phyloP scores from a whole-genome alignment of 805 yeast species.

The Wickerhamiella alocasiicola region DNA sequence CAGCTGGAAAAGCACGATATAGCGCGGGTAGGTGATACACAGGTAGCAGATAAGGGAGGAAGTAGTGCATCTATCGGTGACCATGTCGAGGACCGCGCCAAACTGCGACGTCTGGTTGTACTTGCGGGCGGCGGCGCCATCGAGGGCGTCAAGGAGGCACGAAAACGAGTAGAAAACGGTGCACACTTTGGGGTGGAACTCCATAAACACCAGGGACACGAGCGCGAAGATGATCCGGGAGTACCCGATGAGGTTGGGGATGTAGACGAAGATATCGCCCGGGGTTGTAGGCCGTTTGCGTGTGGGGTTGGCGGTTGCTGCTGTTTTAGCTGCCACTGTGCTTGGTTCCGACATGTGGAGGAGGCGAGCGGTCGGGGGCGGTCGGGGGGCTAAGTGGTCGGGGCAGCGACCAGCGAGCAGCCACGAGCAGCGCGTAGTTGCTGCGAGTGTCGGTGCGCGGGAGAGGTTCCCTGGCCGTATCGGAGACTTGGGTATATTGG shows the following conservation, averaged over 20 bases:
- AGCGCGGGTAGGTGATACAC: slow-evolving; percentile 65
- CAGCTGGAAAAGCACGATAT: slow-evolving; percentile 62
- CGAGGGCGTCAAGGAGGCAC: slow-evolving; percentile 88
- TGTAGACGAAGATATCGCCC: slow-evolving; percentile 52
- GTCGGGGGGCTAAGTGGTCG: too few relatives aligned
- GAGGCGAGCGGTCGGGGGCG: too few relatives aligned
- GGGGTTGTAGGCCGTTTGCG: neutral
- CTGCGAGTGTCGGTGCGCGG: too few relatives aligned
- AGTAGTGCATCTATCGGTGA: slow-evolving; percentile 95
- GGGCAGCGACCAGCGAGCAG: too few relatives aligned
- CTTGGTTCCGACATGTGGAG: too few relatives aligned
- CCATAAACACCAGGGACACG: slow-evolving; percentile 71
- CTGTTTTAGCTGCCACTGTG: too few relatives aligned
- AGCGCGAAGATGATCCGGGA: slow-evolving; percentile 71
- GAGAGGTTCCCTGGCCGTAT: too few relatives aligned
- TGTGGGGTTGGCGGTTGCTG: neutral
- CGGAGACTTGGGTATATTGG: too few relatives aligned
- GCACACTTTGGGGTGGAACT: slow-evolving; percentile 67
- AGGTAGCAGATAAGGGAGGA: slow-evolving; percentile 82
- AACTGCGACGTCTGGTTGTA: slow-evolving; percentile 80
- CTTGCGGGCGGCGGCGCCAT: slow-evolving; percentile 87
- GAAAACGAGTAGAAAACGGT: slow-evolving; percentile 70
- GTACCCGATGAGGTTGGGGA: slow-evolving; percentile 90
- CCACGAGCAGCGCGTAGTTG: too few relatives aligned
- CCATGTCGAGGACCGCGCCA: slow-evolving; percentile 98